A percentile compares a stretch with the other conserved stretches of the same genome.
phyloP scores from a whole-genome alignment of 2,329 filamentous ascomycete genomes.

The Penicillium sp. region DNA sequence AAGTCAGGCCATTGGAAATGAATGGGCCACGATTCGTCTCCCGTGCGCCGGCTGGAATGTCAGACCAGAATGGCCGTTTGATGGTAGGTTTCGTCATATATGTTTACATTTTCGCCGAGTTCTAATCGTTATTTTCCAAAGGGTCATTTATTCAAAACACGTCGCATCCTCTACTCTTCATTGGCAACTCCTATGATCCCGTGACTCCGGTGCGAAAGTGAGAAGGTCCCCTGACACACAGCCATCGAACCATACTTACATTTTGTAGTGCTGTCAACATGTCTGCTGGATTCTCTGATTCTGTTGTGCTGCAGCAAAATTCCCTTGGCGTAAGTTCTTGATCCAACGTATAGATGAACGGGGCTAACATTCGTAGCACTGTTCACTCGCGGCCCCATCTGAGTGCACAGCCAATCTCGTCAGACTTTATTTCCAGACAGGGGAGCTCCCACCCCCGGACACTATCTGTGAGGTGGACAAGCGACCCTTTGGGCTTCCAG shows the following conservation, averaged over 20 bases:
- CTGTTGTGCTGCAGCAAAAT: not conserved
- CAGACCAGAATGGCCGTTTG: not conserved
- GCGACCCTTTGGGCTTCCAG: not conserved
- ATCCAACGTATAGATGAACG: not conserved
- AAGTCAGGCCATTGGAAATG: not conserved
- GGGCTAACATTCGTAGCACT: not conserved
- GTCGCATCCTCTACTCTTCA: slow-evolving; percentile 1
- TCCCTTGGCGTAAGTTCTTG: not conserved
- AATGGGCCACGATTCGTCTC: not conserved
- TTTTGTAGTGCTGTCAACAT: not conserved
- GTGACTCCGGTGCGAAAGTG: not conserved
- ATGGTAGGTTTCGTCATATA: not conserved
- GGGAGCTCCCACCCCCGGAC: not conserved
- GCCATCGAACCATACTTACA: not conserved
- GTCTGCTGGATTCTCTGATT: not conserved
- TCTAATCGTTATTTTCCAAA: not conserved
- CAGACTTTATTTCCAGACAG: not conserved
- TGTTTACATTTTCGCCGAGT: not conserved
- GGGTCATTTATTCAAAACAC: not conserved
- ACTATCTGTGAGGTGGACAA: not conserved
- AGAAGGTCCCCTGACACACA: not conserved
- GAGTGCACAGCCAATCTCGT: not conserved
- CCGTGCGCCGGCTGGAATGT: not conserved
- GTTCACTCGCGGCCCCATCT: not conserved
- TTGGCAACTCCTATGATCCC: not conserved